A percentile compares a stretch with the other conserved stretches of the same genome.
Evolutionary conservation across 345 rosid genomes (phyloP).

Genomic region (Rhizophora mangle): DNA sequence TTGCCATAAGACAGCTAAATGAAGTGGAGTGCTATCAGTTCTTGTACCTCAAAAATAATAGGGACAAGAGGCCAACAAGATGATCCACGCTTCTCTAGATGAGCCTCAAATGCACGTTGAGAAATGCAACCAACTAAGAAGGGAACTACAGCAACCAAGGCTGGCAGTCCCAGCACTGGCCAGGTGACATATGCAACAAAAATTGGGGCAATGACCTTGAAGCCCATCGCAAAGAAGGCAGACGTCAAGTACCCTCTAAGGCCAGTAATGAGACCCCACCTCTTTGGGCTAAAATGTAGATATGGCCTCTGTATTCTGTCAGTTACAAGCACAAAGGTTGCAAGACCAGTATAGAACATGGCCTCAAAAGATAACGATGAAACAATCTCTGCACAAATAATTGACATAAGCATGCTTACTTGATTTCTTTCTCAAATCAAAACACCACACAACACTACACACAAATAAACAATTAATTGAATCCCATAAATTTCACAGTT

Average conservation of each 20-base stretch:
- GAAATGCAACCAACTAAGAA: slow-evolving; percentile 67
- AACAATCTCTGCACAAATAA: slow-evolving; percentile 49
- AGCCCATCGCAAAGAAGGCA: slow-evolving; percentile 56
- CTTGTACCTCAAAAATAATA: slow-evolving; percentile 67
- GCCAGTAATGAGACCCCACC: slow-evolving; percentile 91
- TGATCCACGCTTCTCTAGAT: slow-evolving; percentile 50
- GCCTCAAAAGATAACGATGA: slow-evolving; percentile 57
- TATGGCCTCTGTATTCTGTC: slow-evolving; percentile 71
- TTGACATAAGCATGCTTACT: background rate
- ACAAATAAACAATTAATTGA: background rate
- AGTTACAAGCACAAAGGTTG: slow-evolving; percentile 54
- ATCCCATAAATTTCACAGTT: no score
- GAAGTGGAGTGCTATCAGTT: background rate
- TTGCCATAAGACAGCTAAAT: background rate
- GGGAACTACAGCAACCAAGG: slow-evolving; percentile 62
- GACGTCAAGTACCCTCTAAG: slow-evolving; percentile 66
- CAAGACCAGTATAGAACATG: slow-evolving; percentile 67
- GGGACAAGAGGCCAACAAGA: slow-evolving; percentile 88
- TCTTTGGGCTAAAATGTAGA: slow-evolving; percentile 68
- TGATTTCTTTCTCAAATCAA: background rate
- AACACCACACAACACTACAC: background rate
- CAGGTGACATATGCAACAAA: slow-evolving; percentile 57
- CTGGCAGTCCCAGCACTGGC: slow-evolving; percentile 69
- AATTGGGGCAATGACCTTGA: slow-evolving; percentile 57
- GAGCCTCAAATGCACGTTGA: slow-evolving; percentile 56